A percentile compares a stretch with the other conserved stretches of the same genome.
Evolutionary conservation across 1,284 basidiomycete species (phyloP).

Genomic region (Fistulina hepatica): DNA sequence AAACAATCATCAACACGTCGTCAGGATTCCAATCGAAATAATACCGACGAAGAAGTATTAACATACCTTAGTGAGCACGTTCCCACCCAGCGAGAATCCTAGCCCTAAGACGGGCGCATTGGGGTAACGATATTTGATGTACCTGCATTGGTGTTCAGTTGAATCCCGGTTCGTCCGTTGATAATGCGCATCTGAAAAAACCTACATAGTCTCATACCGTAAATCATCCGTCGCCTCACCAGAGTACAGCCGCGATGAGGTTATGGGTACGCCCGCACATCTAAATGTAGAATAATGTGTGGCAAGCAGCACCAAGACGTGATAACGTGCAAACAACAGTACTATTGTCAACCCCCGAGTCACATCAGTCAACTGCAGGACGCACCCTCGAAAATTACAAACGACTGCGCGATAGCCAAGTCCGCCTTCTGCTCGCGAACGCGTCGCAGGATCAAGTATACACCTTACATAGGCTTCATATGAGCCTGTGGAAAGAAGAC

Average conservation of each 20-base stretch:
- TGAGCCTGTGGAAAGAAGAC: conserved; percentile 47
- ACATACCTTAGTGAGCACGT: conserved; percentile 86
- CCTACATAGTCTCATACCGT: too few relatives aligned
- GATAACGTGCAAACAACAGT: too few relatives aligned
- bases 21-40: too few relatives aligned
- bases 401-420: conserved; percentile 15
- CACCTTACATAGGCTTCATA: conserved; percentile 51
- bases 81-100: conserved; percentile 92
- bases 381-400: conserved; percentile 76
- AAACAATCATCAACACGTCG: too few relatives aligned
- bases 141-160: conserved; percentile 72
- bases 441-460: conserved; percentile 11
- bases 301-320: too few relatives aligned
- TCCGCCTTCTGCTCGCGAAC: conserved; percentile 10
- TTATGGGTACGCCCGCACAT: conserved; percentile 79
- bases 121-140: conserved; percentile 69
- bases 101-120: conserved; percentile 75
- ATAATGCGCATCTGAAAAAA: too few relatives aligned
- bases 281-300: too few relatives aligned
- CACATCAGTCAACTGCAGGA: too few relatives aligned
- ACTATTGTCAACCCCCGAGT: too few relatives aligned
- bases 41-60: too few relatives aligned
- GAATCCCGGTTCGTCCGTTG: too few relatives aligned
- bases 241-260: conserved; percentile 76
- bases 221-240: conserved; percentile 76